phyloP scores from a whole-genome alignment of 2,329 filamentous ascomycete species.

The Diaporthe sp. region DNA sequence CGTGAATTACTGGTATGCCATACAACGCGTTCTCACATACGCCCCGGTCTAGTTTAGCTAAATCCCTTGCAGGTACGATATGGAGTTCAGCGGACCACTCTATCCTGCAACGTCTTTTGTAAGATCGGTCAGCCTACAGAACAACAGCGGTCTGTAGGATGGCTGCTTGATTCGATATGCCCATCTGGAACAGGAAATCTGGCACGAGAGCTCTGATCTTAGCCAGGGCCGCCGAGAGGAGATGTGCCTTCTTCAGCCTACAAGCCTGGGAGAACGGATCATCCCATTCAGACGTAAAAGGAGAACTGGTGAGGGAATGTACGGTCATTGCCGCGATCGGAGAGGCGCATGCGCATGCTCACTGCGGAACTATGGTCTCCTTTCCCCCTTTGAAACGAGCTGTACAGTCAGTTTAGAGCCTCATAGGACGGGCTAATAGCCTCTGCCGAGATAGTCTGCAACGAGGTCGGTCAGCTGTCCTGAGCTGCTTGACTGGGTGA shows the following conservation, averaged over 20 bases:
- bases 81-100: conserved; percentile 69
- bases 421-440: neutral
- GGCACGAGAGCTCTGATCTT: neutral
- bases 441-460: neutral
- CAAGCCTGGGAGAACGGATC: too few relatives aligned
- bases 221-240: too few relatives aligned
- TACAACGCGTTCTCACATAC: conserved; percentile 2
- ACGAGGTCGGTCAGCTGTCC: neutral
- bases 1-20: conserved; percentile 82
- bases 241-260: neutral
- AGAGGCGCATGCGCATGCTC: neutral
- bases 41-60: neutral
- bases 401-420: neutral
- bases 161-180: neutral
- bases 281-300: neutral
- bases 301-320: neutral
- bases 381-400: neutral
- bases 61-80: conserved; percentile 65
- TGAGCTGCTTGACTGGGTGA: neutral
- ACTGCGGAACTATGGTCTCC: too few relatives aligned
- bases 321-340: neutral
- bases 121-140: conserved; percentile 37
- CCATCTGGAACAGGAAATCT: too few relatives aligned
- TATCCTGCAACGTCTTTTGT: conserved; percentile 62
- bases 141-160: neutral